Evolutionary conservation across 768 basidiomycete species (phyloP).

Genomic region (Rhizopogon vinicolor): DNA sequence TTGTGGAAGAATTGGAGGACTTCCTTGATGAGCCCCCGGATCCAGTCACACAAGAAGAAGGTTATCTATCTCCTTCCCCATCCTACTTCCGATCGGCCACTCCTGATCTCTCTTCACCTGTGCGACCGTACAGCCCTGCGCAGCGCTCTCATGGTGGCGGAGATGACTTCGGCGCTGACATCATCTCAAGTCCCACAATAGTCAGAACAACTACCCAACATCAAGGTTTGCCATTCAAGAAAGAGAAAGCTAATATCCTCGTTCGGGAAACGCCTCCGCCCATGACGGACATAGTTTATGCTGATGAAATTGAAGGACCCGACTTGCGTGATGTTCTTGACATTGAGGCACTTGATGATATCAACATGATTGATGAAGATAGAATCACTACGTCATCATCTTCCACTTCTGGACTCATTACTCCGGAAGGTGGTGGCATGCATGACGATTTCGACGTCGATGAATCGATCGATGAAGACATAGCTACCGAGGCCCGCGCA

Average conservation of each 20-base stretch:
- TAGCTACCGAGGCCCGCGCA: conserved; percentile 14
- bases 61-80: conserved; percentile 72
- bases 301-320: conserved; percentile 24
- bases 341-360: conserved; percentile 41
- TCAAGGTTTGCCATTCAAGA: neutral
- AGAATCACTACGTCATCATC: conserved; percentile 26
- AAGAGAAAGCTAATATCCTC: conserved; percentile 15
- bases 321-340: conserved; percentile 43
- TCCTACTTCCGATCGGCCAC: conserved; percentile 46
- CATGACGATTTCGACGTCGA: conserved; percentile 11
- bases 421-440: conserved; percentile 19
- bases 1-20: conserved; percentile 33
- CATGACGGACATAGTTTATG: conserved; percentile 2
- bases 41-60: conserved; percentile 68
- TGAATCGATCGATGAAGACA: conserved; percentile 21
- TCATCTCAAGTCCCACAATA: conserved; percentile 28
- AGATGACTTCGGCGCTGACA: conserved; percentile 50
- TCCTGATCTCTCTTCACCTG: conserved; percentile 64
- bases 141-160: conserved; percentile 4
- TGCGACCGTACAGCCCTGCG: conserved; percentile 23
- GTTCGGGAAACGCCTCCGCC: conserved; percentile 26
- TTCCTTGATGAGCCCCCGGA: conserved; percentile 36
- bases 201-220: conserved; percentile 11
- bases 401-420: conserved; percentile 30
- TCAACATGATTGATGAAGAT: conserved; percentile 30